phyloP scores from a whole-genome alignment of 1,284 basidiomycete genomes.

The Boletus smithii region DNA sequence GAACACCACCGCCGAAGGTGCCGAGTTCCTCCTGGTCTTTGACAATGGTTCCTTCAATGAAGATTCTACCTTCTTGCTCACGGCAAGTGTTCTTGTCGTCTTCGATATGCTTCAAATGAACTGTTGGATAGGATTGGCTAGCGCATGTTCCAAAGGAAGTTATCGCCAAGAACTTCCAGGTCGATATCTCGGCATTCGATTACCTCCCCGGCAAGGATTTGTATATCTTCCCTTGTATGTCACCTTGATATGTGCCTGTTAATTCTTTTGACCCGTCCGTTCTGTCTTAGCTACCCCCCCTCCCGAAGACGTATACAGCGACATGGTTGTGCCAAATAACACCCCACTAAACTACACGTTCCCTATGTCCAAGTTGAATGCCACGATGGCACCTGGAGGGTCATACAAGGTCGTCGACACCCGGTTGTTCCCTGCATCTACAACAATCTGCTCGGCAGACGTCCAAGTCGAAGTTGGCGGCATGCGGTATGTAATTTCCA shows the following conservation, averaged over 20 bases:
- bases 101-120: background rate
- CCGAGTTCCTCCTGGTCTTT: conserved; percentile 61
- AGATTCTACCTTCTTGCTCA: conserved; percentile 52
- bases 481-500: conserved; percentile 43
- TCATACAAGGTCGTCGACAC: conserved; percentile 60
- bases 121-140: conserved; percentile 42
- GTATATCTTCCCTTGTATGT: conserved; percentile 53
- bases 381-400: conserved; percentile 48
- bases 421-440: conserved; percentile 51
- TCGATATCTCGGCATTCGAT: conserved; percentile 41
- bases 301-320: conserved; percentile 37
- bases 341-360: conserved; percentile 50
- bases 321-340: conserved; percentile 44
- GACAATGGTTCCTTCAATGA: conserved; percentile 55
- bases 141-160: conserved; percentile 52
- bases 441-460: conserved; percentile 55
- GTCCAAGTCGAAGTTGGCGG: conserved; percentile 57
- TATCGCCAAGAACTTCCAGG: conserved; percentile 52
- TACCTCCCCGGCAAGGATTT: conserved; percentile 47
- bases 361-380: conserved; percentile 44
- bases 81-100: conserved; percentile 15
- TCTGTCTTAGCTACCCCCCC: conserved; percentile 36
- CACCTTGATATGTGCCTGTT: background rate
- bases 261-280: conserved; percentile 13
- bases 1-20: conserved; percentile 42